phyloP scores from a whole-genome alignment of 495 filamentous ascomycete species.

The Podospora tetraspora region DNA sequence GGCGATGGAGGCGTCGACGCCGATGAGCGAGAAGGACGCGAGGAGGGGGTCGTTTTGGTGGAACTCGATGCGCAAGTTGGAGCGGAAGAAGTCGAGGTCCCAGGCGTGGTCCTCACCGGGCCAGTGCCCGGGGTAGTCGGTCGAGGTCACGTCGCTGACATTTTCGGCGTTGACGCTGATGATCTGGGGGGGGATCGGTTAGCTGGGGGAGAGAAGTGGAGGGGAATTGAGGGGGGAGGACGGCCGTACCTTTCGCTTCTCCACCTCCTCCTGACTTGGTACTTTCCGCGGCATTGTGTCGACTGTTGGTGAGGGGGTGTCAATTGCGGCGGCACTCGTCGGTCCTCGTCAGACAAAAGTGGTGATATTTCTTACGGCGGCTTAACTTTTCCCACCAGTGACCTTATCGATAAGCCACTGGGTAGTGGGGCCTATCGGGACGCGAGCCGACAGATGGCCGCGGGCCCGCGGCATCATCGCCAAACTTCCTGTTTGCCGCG shows the following conservation, averaged over 20 bases:
- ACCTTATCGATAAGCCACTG: background rate
- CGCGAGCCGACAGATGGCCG: background rate
- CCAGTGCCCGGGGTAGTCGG: slow-evolving; percentile 75
- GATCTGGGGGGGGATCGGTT: slow-evolving; percentile 46
- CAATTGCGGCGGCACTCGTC: background rate
- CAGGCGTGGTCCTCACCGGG: slow-evolving; percentile 87
- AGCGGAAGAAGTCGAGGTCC: slow-evolving; percentile 68
- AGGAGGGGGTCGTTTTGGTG: slow-evolving; percentile 72
- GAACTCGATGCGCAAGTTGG: slow-evolving; percentile 68
- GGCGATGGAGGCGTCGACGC: slow-evolving; percentile 84
- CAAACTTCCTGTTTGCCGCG: background rate
- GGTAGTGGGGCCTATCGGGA: background rate
- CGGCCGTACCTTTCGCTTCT: slow-evolving; percentile 36
- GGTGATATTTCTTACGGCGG: slow-evolving; percentile 18
- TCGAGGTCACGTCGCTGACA: slow-evolving; percentile 79
- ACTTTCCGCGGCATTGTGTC: slow-evolving; percentile 39
- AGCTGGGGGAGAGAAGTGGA: background rate
- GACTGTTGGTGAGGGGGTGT: slow-evolving; percentile 8
- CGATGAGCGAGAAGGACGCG: slow-evolving; percentile 82
- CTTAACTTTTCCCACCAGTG: background rate
- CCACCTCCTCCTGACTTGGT: slow-evolving; percentile 37
- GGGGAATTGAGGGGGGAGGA: background rate
- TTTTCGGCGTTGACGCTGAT: slow-evolving; percentile 84
- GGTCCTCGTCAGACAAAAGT: background rate
- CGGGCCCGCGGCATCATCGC: background rate